phyloP scores from a whole-genome alignment of 768 basidiomycete species.

The Leccinum aurantiacum region DNA sequence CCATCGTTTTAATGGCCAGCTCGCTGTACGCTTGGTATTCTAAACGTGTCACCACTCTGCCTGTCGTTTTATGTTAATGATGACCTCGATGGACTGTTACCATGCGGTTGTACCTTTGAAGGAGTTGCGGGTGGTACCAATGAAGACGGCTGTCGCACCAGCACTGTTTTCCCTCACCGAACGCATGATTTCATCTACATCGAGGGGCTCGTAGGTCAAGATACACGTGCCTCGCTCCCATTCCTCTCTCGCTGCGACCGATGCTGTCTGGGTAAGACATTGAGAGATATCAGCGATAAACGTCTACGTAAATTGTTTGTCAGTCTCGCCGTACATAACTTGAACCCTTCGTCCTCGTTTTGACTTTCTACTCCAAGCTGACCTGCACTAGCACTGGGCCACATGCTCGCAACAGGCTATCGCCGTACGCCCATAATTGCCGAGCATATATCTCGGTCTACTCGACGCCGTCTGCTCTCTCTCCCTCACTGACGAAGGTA shows the following conservation, averaged over 20 bases:
- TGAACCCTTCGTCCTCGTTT: neutral
- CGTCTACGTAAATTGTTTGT: neutral
- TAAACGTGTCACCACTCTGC: constrained; percentile 66
- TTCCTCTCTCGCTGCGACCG: constrained; percentile 26
- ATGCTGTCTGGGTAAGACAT: constrained; percentile 29
- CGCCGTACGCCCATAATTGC: constrained; percentile 1
- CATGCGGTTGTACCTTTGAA: constrained; percentile 60
- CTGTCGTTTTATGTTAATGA: constrained; percentile 36
- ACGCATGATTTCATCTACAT: constrained; percentile 55
- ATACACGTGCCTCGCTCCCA: constrained; percentile 37
- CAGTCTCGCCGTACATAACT: neutral
- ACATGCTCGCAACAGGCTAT: constrained; percentile 18
- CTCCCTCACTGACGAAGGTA: neutral
- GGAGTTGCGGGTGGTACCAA: constrained; percentile 84
- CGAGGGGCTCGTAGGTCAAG: constrained; percentile 59
- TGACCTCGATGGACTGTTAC: neutral
- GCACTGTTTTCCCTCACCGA: constrained; percentile 63
- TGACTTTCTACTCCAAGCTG: neutral
- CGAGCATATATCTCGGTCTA: constrained; percentile 3
- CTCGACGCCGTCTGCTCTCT: constrained; percentile 8
- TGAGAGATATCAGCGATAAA: neutral
- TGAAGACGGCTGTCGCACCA: constrained; percentile 74
- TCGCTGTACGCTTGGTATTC: constrained; percentile 86
- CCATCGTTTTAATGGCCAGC: constrained; percentile 77
- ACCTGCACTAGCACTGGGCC: neutral